Conservation (phyloP, 345 rosid genomes). For the Eucalyptus sp. region DNA sequence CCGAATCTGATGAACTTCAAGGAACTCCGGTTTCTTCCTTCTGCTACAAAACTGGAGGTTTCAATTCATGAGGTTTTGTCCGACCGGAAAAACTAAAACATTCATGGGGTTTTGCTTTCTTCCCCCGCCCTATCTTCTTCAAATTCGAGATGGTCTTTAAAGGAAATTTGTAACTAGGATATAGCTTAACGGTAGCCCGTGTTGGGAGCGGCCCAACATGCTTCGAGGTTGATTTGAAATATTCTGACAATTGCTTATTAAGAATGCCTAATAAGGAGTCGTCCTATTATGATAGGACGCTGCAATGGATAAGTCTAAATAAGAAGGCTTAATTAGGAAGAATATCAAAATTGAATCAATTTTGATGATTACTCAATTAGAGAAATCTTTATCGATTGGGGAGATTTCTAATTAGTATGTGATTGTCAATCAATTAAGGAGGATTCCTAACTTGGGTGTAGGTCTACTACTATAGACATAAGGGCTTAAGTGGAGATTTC, state of each 20-base stretch:
- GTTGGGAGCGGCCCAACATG: too few species aligned
- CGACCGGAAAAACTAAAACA: too few species aligned
- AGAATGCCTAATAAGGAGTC: too few species aligned
- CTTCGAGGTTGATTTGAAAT: too few species aligned
- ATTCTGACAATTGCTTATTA: too few species aligned
- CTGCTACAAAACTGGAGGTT: neutral
- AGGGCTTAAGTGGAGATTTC: neutral
- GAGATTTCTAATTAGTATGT: neutral
- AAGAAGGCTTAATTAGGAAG: too few species aligned
- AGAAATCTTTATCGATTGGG: fast-evolving
- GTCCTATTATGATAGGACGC: too few species aligned
- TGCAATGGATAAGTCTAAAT: too few species aligned
- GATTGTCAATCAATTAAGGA: neutral
- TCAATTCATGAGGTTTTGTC: neutral
- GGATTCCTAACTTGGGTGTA: neutral
- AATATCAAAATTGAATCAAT: too few species aligned
- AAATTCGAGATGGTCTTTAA: neutral
- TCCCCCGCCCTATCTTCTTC: neutral
- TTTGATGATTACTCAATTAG: neutral
- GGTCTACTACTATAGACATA: neutral
- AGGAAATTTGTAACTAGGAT: neutral
- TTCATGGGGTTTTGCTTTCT: neutral
- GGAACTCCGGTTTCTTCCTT: neutral
- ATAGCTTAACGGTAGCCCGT: neutral
- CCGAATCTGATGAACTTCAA: neutral